phyloP scores from a whole-genome alignment of 139 green algal genomes.

The Desmodesmus armatus region DNA sequence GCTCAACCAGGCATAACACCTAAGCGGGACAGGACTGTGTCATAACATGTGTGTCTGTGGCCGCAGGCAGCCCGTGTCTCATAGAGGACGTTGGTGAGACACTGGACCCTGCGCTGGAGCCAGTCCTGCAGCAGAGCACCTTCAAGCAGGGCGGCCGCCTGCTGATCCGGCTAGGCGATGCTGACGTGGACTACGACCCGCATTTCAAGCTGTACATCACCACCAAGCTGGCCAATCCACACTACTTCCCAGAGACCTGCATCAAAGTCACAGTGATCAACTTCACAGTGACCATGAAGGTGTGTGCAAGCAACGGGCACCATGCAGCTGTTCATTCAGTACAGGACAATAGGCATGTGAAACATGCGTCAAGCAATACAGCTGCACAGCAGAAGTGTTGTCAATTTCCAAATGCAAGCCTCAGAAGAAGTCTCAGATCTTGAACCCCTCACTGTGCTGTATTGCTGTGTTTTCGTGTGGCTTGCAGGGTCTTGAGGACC shows the following conservation, averaged over 20 bases:
- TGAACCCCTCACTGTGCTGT: no score
- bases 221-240: conserved; percentile 90
- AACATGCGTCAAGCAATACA: no score
- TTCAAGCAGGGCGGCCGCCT: conserved; percentile 68
- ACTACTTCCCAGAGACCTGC: conserved; percentile 88
- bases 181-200: conserved; percentile 87
- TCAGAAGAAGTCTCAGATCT: no score
- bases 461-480: no score
- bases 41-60: neutral
- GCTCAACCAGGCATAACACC: no score
- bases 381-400: no score
- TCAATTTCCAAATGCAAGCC: no score
- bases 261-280: conserved; percentile 88
- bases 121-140: conserved; percentile 69
- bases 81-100: conserved; percentile 77
- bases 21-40: neutral
- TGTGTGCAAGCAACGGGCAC: neutral
- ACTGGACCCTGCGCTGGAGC: conserved; percentile 86
- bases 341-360: no score
- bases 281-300: conserved; percentile 75
- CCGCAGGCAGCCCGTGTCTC: conserved; percentile 31
- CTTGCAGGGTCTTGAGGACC: conserved; percentile 78
- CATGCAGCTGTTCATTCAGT: no score
- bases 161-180: conserved; percentile 89
- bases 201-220: conserved; percentile 92